Percentiles rank a stretch among this genome's conserved stretches.
These are phyloP conservation scores for Elaeis guineensis DNA, from an alignment of 176 grass and related monocot species.

Conservation along the genomic window DNA sequence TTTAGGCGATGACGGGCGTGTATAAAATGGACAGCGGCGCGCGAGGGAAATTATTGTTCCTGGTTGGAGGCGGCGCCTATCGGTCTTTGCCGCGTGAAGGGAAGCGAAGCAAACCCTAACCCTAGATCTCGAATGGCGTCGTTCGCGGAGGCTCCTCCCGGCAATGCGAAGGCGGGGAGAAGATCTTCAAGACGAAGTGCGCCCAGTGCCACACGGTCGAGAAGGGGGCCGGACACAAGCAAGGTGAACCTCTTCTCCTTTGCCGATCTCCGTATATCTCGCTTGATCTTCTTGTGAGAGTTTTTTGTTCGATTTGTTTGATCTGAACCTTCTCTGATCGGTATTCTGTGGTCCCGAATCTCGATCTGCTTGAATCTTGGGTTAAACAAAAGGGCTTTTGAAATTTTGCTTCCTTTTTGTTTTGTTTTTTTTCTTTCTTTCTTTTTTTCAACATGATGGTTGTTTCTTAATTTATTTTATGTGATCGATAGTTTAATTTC, in stretches of 20 bases:
- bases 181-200: slow-evolving; percentile 97
- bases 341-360: not conserved
- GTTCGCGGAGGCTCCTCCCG: slow-evolving; percentile 67
- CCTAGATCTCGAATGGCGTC: slow-evolving; percentile 42
- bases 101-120: no score
- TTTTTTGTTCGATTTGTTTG: not conserved
- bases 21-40: no score
- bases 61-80: no score
- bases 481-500: no score
- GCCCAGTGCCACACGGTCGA: slow-evolving; percentile 95
- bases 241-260: slow-evolving; percentile 34
- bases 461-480: no score
- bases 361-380: not conserved
- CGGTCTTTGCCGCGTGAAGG: no score
- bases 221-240: slow-evolving; percentile 71
- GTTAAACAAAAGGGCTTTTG: no score
- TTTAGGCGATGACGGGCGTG: no score
- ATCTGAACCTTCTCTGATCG: not conserved
- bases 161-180: slow-evolving; percentile 60
- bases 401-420: no score
- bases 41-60: no score
- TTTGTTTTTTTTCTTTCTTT: no score
- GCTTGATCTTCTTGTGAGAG: not conserved
- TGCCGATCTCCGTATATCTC: not conserved
- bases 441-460: no score